Conservation (phyloP, 2,329 filamentous ascomycete genomes). For the Neofusicoccum laricinum region DNA sequence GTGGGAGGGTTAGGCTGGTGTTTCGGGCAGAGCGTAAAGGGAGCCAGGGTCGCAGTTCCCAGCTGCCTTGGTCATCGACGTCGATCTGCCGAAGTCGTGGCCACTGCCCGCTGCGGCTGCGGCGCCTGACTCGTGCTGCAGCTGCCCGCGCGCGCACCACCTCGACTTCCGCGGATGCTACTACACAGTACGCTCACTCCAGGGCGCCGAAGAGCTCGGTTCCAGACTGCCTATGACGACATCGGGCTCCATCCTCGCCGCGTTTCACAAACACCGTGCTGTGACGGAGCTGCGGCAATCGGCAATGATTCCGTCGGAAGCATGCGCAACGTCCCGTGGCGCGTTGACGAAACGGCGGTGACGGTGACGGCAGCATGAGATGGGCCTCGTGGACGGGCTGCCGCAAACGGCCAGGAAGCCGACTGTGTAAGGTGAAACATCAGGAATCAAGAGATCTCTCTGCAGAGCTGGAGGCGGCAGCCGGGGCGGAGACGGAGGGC, state of each 20-base stretch:
- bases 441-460: no score
- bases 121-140: background rate
- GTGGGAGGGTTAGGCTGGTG: background rate
- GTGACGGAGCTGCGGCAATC: background rate
- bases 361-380: background rate
- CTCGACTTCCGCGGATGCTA: background rate
- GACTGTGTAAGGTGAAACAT: background rate
- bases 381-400: background rate
- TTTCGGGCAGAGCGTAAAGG: background rate
- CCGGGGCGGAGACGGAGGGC: background rate
- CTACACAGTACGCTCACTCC: no score
- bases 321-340: background rate
- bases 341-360: background rate
- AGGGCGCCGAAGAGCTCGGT: background rate
- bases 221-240: background rate
- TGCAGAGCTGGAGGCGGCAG: background rate
- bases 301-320: background rate
- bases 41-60: background rate
- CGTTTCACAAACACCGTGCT: background rate
- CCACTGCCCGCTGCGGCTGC: background rate
- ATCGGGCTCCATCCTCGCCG: background rate
- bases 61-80: slow-evolving; percentile 2
- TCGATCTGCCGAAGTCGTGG: slow-evolving; percentile 15
- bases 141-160: background rate
- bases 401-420: background rate